Conservation (phyloP, 2,329 filamentous ascomycete genomes). For the Pseudogymnoascus sp. region DNA sequence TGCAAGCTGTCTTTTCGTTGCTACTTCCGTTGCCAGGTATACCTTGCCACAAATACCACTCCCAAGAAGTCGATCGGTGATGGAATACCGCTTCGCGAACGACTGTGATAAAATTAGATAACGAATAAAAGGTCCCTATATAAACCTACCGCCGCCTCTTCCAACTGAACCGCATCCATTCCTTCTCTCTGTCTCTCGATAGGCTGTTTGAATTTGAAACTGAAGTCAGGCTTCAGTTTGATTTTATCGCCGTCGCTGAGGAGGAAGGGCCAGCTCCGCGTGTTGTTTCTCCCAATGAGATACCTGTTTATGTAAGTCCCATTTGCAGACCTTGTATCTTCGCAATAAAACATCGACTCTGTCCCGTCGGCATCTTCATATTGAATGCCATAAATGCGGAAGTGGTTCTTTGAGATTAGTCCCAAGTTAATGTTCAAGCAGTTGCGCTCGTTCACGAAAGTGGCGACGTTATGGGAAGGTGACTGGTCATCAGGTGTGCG, state of each 20-base stretch:
- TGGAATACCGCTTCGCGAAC: constrained; percentile 40
- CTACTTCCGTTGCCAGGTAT: constrained; percentile 44
- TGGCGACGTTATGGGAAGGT: background rate
- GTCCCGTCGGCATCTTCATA: constrained; percentile 35
- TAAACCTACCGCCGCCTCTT: constrained; percentile 30
- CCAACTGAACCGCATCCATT: constrained; percentile 26
- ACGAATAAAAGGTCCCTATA: background rate
- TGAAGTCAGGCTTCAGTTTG: constrained; percentile 31
- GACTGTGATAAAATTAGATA: constrained; percentile 25
- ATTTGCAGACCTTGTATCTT: constrained; percentile 46
- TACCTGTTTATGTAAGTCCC: constrained; percentile 45
- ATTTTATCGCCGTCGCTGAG: constrained; percentile 45
- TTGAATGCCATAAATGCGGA: constrained; percentile 46
- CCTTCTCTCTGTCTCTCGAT: background rate
- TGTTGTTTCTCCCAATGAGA: constrained; percentile 37
- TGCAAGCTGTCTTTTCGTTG: constrained; percentile 51
- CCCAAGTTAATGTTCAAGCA: constrained; percentile 2
- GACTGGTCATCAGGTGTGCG: background rate
- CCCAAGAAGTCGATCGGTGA: constrained; percentile 45
- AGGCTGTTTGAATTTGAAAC: constrained; percentile 30
- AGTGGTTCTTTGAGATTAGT: constrained; percentile 44
- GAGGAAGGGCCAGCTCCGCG: constrained; percentile 34
- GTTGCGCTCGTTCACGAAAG: background rate
- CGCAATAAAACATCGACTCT: constrained; percentile 42
- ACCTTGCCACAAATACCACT: constrained; percentile 46